These are phyloP conservation scores for Silene vulgaris DNA, from an alignment of 179 eudicot genomes.

Conservation along the genomic window DNA sequence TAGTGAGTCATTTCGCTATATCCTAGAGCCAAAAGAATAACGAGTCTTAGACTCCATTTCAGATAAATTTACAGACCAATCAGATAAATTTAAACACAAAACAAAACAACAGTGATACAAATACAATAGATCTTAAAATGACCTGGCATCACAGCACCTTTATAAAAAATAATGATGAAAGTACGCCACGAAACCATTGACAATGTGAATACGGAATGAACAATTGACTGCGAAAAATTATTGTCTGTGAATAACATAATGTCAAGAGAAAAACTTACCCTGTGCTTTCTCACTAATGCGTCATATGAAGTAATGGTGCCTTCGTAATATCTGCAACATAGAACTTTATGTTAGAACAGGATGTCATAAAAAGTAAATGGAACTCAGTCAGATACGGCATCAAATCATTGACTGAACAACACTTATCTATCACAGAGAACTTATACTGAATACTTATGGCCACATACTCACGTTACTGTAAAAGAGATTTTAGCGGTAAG, in stretches of 20 bases:
- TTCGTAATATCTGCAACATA: slow-evolving; percentile 30
- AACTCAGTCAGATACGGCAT: not conserved
- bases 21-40: not conserved
- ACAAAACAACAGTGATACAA: no score
- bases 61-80: no score
- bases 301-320: slow-evolving; percentile 29
- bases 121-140: no score
- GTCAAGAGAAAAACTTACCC: slow-evolving; percentile 19
- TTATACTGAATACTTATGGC: not conserved
- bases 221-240: not conserved
- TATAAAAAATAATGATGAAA: no score
- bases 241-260: not conserved
- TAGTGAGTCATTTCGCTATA: not conserved
- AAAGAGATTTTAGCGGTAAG: not conserved
- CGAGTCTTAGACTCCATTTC: no score
- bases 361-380: not conserved
- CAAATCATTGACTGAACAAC: not conserved
- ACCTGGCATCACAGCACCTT: no score
- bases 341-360: slow-evolving; percentile 5
- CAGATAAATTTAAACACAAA: no score
- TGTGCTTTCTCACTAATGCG: slow-evolving; percentile 22
- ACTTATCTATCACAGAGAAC: not conserved
- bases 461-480: not conserved
- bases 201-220: not conserved
- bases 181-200: not conserved